Evolutionary conservation across 164 flowering plant species (phyloP).

Genomic region (Euptelea pleiosperma): DNA sequence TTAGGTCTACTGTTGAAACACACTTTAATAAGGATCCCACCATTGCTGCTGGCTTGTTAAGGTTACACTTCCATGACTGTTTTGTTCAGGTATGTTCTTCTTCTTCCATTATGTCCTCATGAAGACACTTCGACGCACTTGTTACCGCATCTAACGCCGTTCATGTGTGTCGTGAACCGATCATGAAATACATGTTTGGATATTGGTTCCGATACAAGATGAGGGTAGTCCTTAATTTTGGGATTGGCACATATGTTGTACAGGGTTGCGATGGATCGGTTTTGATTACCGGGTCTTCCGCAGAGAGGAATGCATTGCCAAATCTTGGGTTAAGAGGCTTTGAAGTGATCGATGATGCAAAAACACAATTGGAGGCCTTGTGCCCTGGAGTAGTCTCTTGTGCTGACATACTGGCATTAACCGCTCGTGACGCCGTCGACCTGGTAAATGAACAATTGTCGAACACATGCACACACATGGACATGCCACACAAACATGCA

Average conservation of each 20-base stretch:
- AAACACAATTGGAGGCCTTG: slow-evolving; percentile 47
- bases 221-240: too few relatives aligned
- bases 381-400: slow-evolving; percentile 78
- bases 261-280: slow-evolving; percentile 84
- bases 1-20: slow-evolving; percentile 50
- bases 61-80: slow-evolving; percentile 78
- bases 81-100: slow-evolving; percentile 51
- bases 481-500: too few relatives aligned
- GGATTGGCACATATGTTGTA: not conserved
- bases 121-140: too few relatives aligned
- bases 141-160: too few relatives aligned
- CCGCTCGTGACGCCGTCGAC: slow-evolving; percentile 73
- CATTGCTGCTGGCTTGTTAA: slow-evolving; percentile 56
- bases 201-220: too few relatives aligned
- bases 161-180: too few relatives aligned
- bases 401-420: slow-evolving; percentile 68
- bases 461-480: slow-evolving; percentile 1
- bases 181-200: too few relatives aligned
- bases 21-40: slow-evolving; percentile 49
- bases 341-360: slow-evolving; percentile 67
- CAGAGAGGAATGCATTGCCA: slow-evolving; percentile 52
- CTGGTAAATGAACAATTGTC: slow-evolving; percentile 32
- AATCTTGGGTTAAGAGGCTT: slow-evolving; percentile 64
- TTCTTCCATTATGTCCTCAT: too few relatives aligned
- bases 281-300: slow-evolving; percentile 42